Base-by-base conservation (phyloP, 1,284 basidiomycete species). In the Tetrapyrgos nigripes region DNA sequence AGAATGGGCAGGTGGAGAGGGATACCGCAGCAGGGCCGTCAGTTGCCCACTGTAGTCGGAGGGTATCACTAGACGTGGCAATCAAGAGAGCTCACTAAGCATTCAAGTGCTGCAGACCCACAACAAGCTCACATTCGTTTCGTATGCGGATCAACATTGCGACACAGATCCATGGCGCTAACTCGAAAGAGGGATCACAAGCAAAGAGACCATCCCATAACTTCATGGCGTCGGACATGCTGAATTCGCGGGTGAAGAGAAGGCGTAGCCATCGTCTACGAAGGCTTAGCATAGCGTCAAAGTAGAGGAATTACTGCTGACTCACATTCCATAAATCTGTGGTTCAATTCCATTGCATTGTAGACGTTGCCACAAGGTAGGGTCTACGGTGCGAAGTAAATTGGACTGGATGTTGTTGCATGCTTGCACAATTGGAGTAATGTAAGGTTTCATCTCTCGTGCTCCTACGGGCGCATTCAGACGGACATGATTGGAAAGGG, bases 151-250 rank as follows among this genome's bases (percentile, higher is more conserved):
- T 84, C 11, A 98, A 83, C 94, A 97, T 96, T 0, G 93, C 92
- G 17, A 97, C 86, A 68, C 93, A 94, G 55, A 96, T 79, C 88
- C 91, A 96, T 54, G 89, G 87, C 1, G 89, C 85, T 29, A 96
- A 75, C 50, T 89, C 85, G 46, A 91, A 78, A 1, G 87, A 79
- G 8, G 87, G 84, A 72, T 94, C 92, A 58, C 87, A 89, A 0
- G 94, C 92, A 70, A 98, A 96, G 6, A 97, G 72, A 0, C 90
- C 93, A 72, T 98, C 96, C 96, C 96, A 97, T 11, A 98, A 70
- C 23, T 85, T 78, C 83, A 94, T 86, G 0, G 92, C 85, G 64
- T 93, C 87, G 8, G 79, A 70, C 79, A 94, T 82, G 44, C 76
- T 79, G 63, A 97, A 91, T 73, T 98, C 96, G 45, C 96, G 83